Evolutionary conservation across 139 green algal genomes (phyloP).

Genomic region (Chlorella sorokiniana): DNA sequence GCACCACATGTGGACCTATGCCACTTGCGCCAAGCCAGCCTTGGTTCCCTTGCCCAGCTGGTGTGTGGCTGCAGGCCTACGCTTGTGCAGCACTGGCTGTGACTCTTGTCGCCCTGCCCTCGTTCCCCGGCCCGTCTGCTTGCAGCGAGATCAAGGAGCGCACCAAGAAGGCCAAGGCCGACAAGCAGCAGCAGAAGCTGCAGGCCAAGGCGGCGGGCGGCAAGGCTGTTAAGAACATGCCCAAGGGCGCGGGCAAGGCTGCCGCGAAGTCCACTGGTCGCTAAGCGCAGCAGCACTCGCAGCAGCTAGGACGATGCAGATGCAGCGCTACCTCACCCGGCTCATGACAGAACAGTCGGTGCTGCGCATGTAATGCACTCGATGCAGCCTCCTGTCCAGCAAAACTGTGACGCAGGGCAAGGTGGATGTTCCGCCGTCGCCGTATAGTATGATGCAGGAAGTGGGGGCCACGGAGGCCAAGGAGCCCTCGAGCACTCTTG

Average conservation of each 20-base stretch:
- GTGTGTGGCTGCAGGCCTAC: background rate
- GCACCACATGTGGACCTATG: too few species aligned
- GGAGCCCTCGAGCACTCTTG: too few species aligned
- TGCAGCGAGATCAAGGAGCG: constrained; percentile 95
- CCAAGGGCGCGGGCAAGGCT: constrained; percentile 38
- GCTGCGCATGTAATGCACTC: background rate
- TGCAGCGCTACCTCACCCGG: background rate
- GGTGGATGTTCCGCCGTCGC: too few species aligned
- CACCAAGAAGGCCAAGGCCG: constrained; percentile 89
- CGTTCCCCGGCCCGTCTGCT: background rate
- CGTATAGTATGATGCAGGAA: too few species aligned
- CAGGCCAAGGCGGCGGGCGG: constrained; percentile 40
- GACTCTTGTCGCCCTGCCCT: background rate
- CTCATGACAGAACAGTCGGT: background rate
- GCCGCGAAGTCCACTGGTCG: constrained; percentile 42
- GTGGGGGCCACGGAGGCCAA: too few species aligned
- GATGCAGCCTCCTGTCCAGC: too few species aligned
- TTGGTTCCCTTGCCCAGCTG: too few species aligned
- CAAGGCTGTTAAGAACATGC: constrained; percentile 56
- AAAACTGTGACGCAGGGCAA: too few species aligned
- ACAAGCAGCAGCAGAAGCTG: constrained; percentile 58
- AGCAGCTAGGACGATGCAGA: background rate
- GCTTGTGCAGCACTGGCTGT: too few species aligned
- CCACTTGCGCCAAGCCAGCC: too few species aligned
- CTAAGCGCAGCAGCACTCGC: background rate